Evolutionary conservation across 345 rosid genomes (phyloP).

Genomic region (Hibiscus syriacus): DNA sequence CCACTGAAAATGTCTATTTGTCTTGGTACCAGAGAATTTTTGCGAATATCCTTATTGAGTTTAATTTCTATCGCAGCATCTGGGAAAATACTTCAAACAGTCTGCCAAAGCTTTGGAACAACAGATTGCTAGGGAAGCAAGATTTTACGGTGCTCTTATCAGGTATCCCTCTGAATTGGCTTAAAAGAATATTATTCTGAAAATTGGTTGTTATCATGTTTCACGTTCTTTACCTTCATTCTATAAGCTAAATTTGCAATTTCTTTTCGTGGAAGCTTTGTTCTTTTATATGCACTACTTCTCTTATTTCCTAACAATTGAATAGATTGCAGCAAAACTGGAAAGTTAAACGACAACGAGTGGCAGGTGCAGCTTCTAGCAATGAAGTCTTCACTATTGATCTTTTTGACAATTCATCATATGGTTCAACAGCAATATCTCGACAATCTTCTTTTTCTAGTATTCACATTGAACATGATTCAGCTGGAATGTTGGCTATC

Average conservation of each 20-base stretch:
- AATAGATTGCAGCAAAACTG: constrained; percentile 97
- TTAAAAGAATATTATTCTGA: constrained; percentile 7
- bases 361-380: constrained; percentile 53
- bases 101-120: constrained; percentile 84
- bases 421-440: constrained; percentile 37
- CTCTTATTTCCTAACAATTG: constrained; percentile 20
- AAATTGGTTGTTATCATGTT: neutral
- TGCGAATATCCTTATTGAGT: neutral
- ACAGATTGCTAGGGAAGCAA: constrained; percentile 78
- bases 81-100: constrained; percentile 88
- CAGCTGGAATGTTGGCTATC: constrained; percentile 88
- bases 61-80: constrained; percentile 41
- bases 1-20: neutral
- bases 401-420: constrained; percentile 60
- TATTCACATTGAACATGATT: constrained; percentile 73
- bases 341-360: constrained; percentile 90
- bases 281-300: constrained; percentile 4
- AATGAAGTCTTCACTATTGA: constrained; percentile 85
- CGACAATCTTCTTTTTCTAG: constrained; percentile 61
- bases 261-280: neutral
- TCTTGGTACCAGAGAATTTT: neutral
- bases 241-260: neutral
- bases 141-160: constrained; percentile 92
- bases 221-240: constrained; percentile 4
- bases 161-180: constrained; percentile 34